These are phyloP conservation scores for Dictyostelium firmibasis DNA, from an alignment of 78 protist species.

Conservation along the genomic window DNA sequence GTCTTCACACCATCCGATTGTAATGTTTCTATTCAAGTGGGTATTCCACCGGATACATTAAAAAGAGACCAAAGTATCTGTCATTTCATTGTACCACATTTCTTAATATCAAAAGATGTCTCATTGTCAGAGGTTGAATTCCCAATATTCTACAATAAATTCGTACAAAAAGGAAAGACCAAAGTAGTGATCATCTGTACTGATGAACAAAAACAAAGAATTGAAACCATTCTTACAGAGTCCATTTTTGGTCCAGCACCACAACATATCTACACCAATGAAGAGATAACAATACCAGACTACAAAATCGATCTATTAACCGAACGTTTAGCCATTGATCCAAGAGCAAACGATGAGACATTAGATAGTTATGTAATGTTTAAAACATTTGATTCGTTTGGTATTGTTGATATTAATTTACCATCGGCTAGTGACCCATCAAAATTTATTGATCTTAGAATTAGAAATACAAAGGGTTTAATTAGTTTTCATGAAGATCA, in stretches of 20 bases:
- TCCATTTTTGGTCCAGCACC: conserved; percentile 74
- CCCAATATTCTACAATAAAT: conserved; percentile 62
- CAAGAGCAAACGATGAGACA: neutral
- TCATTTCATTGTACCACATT: conserved; percentile 56
- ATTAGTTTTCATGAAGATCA: conserved; percentile 17
- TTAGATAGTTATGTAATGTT: conserved; percentile 29
- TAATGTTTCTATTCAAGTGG: conserved; percentile 79
- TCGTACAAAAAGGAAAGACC: conserved; percentile 16
- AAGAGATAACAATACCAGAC: conserved; percentile 28
- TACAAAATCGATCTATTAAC: conserved; percentile 41
- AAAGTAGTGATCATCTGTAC: conserved; percentile 55
- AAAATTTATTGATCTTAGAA: neutral
- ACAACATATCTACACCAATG: conserved; percentile 26
- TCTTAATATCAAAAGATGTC: conserved; percentile 46
- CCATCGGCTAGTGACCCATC: neutral
- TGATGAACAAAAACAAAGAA: conserved; percentile 20
- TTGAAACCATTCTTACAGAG: conserved; percentile 54
- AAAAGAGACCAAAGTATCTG: conserved; percentile 39
- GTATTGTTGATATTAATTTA: neutral
- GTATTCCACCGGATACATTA: conserved; percentile 88
- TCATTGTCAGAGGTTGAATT: conserved; percentile 75
- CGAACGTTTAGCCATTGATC: conserved; percentile 46
- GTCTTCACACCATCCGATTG: neutral
- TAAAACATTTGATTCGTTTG: conserved; percentile 10
- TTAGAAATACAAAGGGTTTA: conserved; percentile 34